Evolutionary conservation across 768 basidiomycete genomes (phyloP).

Genomic region (Russula virescens): DNA sequence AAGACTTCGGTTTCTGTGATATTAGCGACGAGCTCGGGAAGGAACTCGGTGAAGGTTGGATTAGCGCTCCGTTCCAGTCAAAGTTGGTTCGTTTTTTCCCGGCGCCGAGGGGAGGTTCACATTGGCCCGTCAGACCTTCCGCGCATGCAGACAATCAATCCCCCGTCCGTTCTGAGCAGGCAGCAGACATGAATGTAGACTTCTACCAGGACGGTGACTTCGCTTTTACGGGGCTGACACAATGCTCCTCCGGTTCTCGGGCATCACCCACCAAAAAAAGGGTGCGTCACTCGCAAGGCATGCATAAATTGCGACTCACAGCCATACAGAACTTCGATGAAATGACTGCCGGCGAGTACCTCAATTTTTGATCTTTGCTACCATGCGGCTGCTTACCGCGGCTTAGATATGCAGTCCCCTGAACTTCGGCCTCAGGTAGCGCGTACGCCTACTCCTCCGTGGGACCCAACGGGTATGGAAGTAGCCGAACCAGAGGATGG

Average conservation of each 20-base stretch:
- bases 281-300: constrained; percentile 6
- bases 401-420: constrained; percentile 3
- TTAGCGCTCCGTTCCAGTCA: constrained; percentile 29
- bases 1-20: constrained; percentile 51
- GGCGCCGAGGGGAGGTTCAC: not conserved
- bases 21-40: constrained; percentile 69
- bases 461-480: not conserved
- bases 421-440: not conserved
- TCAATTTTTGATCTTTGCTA: not conserved
- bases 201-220: constrained; percentile 24
- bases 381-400: not conserved
- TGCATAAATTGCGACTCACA: not conserved
- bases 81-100: not conserved
- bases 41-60: constrained; percentile 73
- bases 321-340: constrained; percentile 11
- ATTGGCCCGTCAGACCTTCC: not conserved
- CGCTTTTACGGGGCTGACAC: constrained; percentile 15
- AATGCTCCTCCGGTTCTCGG: not conserved
- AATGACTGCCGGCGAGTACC: constrained; percentile 10
- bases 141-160: not conserved
- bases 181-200: constrained; percentile 29
- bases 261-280: constrained; percentile 13
- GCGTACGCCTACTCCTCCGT: constrained; percentile 19
- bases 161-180: constrained; percentile 14
- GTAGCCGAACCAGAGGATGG: not conserved